Percentiles rank a stretch among this genome's conserved stretches.
phyloP scores from a whole-genome alignment of 441 rosid genomes.

The Bruguiera hainesii region DNA sequence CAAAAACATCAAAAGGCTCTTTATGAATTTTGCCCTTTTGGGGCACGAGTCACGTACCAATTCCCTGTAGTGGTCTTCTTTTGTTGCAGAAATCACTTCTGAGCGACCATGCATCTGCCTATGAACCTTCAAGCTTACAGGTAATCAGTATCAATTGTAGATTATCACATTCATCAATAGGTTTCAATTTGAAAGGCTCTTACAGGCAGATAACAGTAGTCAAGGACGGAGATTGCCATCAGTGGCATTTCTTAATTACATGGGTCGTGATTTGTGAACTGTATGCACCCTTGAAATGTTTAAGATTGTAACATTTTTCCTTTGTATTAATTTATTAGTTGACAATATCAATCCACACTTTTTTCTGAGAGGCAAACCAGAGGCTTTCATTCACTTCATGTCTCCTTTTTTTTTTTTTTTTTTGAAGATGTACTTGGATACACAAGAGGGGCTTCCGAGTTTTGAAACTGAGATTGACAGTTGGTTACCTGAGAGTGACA shows the following conservation, averaged over 20 bases:
- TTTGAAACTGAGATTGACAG: slow-evolving; percentile 22
- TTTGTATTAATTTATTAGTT: not conserved
- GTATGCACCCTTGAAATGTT: no score
- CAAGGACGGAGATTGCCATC: no score
- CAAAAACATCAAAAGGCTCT: no score
- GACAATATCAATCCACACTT: not conserved
- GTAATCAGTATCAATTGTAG: not conserved
- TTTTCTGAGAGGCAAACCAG: not conserved
- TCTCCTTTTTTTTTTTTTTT: not conserved
- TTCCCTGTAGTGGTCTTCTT: not conserved
- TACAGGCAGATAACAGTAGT: no score
- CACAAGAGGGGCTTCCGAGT: slow-evolving; percentile 22
- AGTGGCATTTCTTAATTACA: no score
- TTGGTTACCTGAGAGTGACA: slow-evolving; percentile 28
- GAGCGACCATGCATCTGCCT: slow-evolving; percentile 26
- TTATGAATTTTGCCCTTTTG: no score
- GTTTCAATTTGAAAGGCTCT: no score
- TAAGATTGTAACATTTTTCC: not conserved
- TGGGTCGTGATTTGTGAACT: no score
- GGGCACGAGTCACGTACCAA: no score
- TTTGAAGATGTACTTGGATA: slow-evolving; percentile 21
- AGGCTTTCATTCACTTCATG: not conserved
- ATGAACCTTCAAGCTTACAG: slow-evolving; percentile 31
- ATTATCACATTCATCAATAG: not conserved
- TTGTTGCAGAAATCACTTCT: slow-evolving; percentile 30